Evolutionary conservation across 192 early-diverging fungal species (phyloP).

Genomic region (Coemansia sp.): DNA sequence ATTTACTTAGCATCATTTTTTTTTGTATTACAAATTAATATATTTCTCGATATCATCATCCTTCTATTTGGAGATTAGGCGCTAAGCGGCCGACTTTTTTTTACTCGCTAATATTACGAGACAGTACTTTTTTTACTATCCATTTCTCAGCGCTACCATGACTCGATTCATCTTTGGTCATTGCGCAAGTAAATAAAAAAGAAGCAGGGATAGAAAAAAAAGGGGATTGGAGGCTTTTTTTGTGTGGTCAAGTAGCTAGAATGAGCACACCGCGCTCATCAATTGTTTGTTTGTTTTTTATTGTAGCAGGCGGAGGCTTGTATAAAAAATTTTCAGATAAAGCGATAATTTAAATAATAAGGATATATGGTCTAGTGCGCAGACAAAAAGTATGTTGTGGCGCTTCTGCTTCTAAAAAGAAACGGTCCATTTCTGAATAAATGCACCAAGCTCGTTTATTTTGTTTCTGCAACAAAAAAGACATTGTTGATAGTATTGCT

Average conservation of each 20-base stretch:
- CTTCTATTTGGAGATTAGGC: too few relatives aligned
- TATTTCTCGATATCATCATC: too few relatives aligned
- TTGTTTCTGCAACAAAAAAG: background rate
- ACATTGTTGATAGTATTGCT: background rate
- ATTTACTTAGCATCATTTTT: too few relatives aligned
- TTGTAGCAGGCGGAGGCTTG: background rate
- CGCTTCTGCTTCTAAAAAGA: background rate
- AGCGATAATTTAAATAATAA: background rate
- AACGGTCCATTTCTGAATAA: constrained; percentile 1
- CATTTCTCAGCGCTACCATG: background rate
- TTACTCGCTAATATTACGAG: too few relatives aligned
- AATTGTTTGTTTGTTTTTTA: constrained; percentile 1
- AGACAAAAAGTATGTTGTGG: background rate
- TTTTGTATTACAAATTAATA: too few relatives aligned
- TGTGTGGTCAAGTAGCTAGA: background rate
- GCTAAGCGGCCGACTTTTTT: too few relatives aligned
- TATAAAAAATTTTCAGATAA: background rate
- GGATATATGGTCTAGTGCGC: constrained; percentile 3
- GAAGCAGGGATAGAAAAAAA: background rate
- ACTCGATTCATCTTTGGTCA: background rate
- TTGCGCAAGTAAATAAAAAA: background rate
- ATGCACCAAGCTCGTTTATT: background rate
- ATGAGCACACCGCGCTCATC: background rate
- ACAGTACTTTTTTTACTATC: too few relatives aligned
- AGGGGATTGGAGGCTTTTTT: background rate